Base-by-base conservation (phyloP, 2,329 filamentous ascomycete species). In the Exophiala oligosperma region DNA sequence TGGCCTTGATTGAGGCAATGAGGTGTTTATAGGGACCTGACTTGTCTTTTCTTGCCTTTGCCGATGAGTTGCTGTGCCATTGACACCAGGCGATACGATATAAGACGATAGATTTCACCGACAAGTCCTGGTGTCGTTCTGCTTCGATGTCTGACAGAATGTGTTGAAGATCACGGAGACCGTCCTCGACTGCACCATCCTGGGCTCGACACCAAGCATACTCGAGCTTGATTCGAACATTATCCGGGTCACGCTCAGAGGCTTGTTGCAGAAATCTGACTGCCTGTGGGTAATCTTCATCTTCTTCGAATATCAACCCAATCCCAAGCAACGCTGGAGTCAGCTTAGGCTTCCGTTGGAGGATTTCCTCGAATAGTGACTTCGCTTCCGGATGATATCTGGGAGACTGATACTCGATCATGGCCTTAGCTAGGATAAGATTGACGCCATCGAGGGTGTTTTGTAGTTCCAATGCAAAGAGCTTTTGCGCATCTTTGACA, bases 151-250 rank as follows among this genome's bases (percentile, higher is more conserved):
- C 77, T 0, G 83, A 76, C 0, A 96, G 75, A 59, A 89, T 91
- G 6, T 79, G 79, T 67, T 92, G 83, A 0, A 99, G 79, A 62
- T 91, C 89, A 1, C 81, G 73, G 44, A 87, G 81, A 8, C 90
- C 91, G 21, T 76, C 76, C 52, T 81, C 74, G 71, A 91, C 87
- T 67, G 96, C 86, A 9, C 91, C 91, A 67, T 86, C 89, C 12
- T 96, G 81, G 8, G 92, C 90, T 69, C 89, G 91, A 62, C 94
- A 92, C 94, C 94, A 99, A 1, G 92, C 93, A 17, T 91, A 85
- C 73, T 99, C 95, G 14, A 89, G 88, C 55, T 85, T 87, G 44
- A 99, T 88, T 29, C 87, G 88, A 21, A 92, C 78, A 65, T 97
- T 96, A 9, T 79, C 77, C 1, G 81, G 77, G 68, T 96, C 91